These are phyloP conservation scores for Lentinula aciculospora DNA, from an alignment of 768 basidiomycete genomes.

Conservation along the genomic window DNA sequence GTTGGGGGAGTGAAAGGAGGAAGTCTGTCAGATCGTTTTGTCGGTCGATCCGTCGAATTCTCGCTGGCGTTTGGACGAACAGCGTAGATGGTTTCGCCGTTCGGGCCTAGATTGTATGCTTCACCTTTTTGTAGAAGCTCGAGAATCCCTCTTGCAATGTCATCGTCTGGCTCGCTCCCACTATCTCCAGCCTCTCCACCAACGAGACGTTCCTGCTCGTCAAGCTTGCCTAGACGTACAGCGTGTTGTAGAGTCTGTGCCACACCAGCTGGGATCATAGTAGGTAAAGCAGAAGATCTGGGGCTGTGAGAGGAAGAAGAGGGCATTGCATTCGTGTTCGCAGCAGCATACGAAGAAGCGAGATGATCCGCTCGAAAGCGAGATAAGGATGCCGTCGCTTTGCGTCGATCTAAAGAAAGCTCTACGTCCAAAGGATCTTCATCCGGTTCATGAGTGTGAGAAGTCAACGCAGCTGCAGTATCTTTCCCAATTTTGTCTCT, in stretches of 20 bases:
- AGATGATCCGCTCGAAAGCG: conserved; percentile 60
- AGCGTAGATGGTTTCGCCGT: conserved; percentile 10
- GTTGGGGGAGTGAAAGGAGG: conserved; percentile 8
- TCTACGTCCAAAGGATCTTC: conserved; percentile 38
- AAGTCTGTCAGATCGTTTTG: background rate
- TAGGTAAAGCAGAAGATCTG: conserved; percentile 33
- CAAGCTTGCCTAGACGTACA: conserved; percentile 52
- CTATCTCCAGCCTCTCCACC: conserved; percentile 48
- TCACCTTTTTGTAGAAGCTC: conserved; percentile 46
- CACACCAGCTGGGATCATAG: conserved; percentile 36
- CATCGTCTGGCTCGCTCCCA: conserved; percentile 49
- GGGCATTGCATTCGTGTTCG: background rate
- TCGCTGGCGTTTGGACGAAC: conserved; percentile 18
- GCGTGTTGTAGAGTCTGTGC: conserved; percentile 45
- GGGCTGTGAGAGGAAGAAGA: conserved; percentile 25
- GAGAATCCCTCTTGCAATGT: conserved; percentile 39
- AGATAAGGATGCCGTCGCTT: conserved; percentile 41
- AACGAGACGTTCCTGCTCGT: conserved; percentile 39
- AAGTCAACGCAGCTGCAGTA: conserved; percentile 44
- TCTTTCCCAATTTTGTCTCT: conserved; percentile 50
- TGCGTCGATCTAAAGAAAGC: conserved; percentile 30
- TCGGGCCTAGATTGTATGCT: conserved; percentile 49
- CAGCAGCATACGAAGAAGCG: conserved; percentile 37
- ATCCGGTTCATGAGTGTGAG: conserved; percentile 34
- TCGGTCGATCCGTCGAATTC: background rate